These are phyloP conservation scores for Xylariaceae sp. DNA, from an alignment of 2,329 filamentous ascomycete species.

Conservation along the genomic window DNA sequence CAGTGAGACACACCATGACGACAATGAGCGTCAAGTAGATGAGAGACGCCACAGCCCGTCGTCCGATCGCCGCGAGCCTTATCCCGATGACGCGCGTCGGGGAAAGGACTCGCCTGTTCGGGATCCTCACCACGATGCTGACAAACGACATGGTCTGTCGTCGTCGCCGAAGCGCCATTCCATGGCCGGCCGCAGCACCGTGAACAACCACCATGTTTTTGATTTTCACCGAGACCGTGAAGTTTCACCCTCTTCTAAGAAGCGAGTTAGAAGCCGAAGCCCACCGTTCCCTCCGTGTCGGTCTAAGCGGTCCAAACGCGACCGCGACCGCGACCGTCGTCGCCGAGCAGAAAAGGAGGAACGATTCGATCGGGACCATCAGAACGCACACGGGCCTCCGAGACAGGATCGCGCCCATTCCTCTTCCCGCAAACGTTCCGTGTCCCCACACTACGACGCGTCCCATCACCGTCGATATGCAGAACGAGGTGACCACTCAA, in stretches of 20 bases:
- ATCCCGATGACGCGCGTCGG: constrained; percentile 25
- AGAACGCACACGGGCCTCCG: constrained; percentile 21
- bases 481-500: constrained; percentile 25
- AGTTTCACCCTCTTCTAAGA: constrained; percentile 37
- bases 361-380: constrained; percentile 24
- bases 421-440: constrained; percentile 27
- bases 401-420: constrained; percentile 20
- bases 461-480: constrained; percentile 23
- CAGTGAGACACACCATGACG: constrained; percentile 30
- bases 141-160: constrained; percentile 32
- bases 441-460: constrained; percentile 25
- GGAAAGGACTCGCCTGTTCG: constrained; percentile 19
- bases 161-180: constrained; percentile 27
- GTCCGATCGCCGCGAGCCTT: constrained; percentile 36
- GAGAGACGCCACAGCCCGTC: constrained; percentile 37
- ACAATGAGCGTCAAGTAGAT: constrained; percentile 30
- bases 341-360: constrained; percentile 25
- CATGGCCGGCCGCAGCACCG: constrained; percentile 20
- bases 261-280: constrained; percentile 41
- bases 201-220: constrained; percentile 31
- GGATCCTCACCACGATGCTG: constrained; percentile 20
- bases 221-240: constrained; percentile 32
- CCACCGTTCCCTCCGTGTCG: constrained; percentile 35
- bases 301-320: constrained; percentile 41
- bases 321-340: constrained; percentile 30